phyloP scores from a whole-genome alignment of 2,329 filamentous ascomycete genomes.

The Cercospora beticola region DNA sequence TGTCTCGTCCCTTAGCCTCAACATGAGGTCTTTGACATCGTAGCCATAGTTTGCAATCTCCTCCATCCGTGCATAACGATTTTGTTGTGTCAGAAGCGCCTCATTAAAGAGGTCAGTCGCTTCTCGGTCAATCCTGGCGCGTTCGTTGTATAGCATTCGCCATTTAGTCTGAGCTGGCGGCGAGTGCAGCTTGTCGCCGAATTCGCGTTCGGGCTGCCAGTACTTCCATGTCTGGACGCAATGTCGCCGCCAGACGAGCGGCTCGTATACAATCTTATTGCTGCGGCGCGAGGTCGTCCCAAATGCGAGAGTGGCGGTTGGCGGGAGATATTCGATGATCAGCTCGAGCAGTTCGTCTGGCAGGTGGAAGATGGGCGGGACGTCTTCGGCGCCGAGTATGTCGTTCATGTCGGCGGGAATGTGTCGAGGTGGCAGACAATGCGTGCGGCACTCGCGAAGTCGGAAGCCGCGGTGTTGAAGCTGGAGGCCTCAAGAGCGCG shows the following conservation, averaged over 20 bases:
- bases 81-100: constrained; percentile 68
- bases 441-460: not conserved
- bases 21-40: constrained; percentile 77
- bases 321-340: constrained; percentile 65
- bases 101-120: constrained; percentile 55
- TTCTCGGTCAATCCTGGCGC: constrained; percentile 37
- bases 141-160: constrained; percentile 56
- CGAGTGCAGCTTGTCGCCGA: constrained; percentile 54
- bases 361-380: constrained; percentile 42
- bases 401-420: not conserved
- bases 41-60: constrained; percentile 72
- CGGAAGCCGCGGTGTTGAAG: not conserved
- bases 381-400: constrained; percentile 4
- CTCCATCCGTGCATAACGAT: constrained; percentile 68
- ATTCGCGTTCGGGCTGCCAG: constrained; percentile 69
- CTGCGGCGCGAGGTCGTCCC: constrained; percentile 64
- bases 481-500: not conserved
- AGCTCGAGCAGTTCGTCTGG: constrained; percentile 84
- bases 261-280: constrained; percentile 65
- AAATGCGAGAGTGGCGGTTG: constrained; percentile 52
- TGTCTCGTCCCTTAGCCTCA: constrained; percentile 64
- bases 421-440: not conserved
- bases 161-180: constrained; percentile 53
- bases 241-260: constrained; percentile 75
- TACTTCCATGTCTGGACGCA: constrained; percentile 68